phyloP scores from a whole-genome alignment of 495 filamentous ascomycete species.

The Penicillium arizonense region DNA sequence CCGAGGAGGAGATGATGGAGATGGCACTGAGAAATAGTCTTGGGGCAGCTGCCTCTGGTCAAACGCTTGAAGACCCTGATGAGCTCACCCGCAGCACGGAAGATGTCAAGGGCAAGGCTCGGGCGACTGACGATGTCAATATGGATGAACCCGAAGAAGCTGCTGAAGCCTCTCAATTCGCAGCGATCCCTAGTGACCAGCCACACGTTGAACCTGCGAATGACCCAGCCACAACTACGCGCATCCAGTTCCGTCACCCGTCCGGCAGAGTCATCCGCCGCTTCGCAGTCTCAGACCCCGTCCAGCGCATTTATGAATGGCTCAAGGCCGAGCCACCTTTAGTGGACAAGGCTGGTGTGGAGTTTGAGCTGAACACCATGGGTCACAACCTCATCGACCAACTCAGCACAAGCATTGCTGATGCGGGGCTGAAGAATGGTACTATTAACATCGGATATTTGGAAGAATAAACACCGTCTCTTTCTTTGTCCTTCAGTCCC shows the following conservation, averaged over 20 bases:
- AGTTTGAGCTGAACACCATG: constrained; percentile 82
- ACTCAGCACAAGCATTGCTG: constrained; percentile 69
- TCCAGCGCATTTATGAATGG: constrained; percentile 90
- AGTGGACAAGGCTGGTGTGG: constrained; percentile 71
- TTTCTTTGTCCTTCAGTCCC: neutral
- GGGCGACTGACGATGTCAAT: constrained; percentile 38
- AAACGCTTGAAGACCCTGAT: constrained; percentile 70
- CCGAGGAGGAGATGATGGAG: constrained; percentile 94
- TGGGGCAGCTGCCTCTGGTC: constrained; percentile 33
- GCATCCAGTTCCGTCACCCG: constrained; percentile 87
- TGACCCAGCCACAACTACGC: constrained; percentile 68
- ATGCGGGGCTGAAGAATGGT: constrained; percentile 84
- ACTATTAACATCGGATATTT: constrained; percentile 91
- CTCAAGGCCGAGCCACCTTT: constrained; percentile 74
- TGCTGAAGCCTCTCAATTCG: constrained; percentile 51
- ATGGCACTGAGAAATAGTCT: constrained; percentile 89
- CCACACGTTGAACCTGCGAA: constrained; percentile 76
- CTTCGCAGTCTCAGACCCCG: constrained; percentile 76
- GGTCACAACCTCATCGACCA: constrained; percentile 77
- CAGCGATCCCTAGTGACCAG: constrained; percentile 63
- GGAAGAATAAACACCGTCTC: constrained; percentile 50
- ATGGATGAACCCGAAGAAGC: constrained; percentile 29
- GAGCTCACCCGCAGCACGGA: constrained; percentile 68
- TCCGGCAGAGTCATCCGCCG: constrained; percentile 78
- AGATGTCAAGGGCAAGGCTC: constrained; percentile 65